Evolutionary conservation across 306 rosid genomes (phyloP), one percentile per base, ranked within the genome.

Genomic region (Quercus bicolor): DNA sequence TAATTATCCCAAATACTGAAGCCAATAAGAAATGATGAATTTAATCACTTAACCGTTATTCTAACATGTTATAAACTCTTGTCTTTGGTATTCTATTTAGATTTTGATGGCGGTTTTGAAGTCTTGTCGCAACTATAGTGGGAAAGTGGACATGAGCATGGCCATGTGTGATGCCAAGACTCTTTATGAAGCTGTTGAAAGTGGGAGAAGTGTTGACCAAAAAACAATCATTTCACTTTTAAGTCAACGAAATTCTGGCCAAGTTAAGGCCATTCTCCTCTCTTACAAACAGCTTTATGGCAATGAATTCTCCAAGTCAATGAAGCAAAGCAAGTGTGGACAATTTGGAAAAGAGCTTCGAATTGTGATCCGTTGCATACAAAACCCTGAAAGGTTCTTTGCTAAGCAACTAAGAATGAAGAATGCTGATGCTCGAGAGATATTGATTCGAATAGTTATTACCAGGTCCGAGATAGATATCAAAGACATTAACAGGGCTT

Each of bases 141-240:
- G 71, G 61, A 78, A 56, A 71, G 81, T 59, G 71, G 76, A 78
- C 60, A 78, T 59, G 71, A 78, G 76, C 81, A 78, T 43, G 76
- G 81, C 76, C 15, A 70, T 78, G 81, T 78, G 81, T 29, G 76
- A 78, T 13, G 76, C 81, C 61, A 78, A 78, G 75, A 78, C 71
- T 19, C 70, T 78, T 51, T 70, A 57, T 19, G 81, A 78, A 59
- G 81, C 81, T 0, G 69, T 78, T 10, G 70, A 57, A 56, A 78
- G 81, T 57, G 76, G 76, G 43, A 78, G 61, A 21, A 70, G 61
- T 1, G 68, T 78, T 20, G 76, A 78, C 73, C 52, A 71, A 23
- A 78, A 78, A 23, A 24, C 53, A 62, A 78, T 78, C 37, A 33
- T 78, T 14, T 56, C 76, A 40, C 28, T 70, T 14, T 60, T 78